Percentiles rank a stretch among this genome's conserved stretches.
Evolutionary conservation across 139 green algal species (phyloP).

Genomic region (Diplosphaera chodatii): DNA sequence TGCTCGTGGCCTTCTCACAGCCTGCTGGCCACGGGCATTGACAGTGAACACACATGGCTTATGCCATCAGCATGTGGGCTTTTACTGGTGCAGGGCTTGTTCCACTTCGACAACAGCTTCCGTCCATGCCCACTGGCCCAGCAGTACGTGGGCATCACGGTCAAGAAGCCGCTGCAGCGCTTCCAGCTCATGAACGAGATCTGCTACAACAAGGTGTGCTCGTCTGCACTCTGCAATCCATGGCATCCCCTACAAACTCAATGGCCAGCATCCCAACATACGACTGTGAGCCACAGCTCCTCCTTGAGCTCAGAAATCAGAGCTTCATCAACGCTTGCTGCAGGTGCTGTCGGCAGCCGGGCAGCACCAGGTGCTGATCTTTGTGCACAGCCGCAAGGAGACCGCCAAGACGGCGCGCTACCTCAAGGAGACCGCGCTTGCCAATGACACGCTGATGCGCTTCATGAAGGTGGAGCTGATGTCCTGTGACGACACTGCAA

Average conservation of each 20-base stretch:
- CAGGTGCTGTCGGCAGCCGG: conserved; percentile 78
- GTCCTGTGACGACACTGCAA: too few relatives aligned
- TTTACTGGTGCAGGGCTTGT: conserved; percentile 77
- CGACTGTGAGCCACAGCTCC: too few relatives aligned
- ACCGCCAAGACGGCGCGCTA: conserved; percentile 93
- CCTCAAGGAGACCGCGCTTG: conserved; percentile 76
- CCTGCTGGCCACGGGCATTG: too few relatives aligned
- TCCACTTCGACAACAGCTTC: conserved; percentile 96
- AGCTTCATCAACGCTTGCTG: too few relatives aligned
- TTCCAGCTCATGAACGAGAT: conserved; percentile 99
- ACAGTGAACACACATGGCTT: too few relatives aligned
- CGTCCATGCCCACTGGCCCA: conserved; percentile 90
- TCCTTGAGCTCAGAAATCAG: too few relatives aligned
- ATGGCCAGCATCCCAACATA: too few relatives aligned
- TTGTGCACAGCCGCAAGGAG: conserved; percentile 98
- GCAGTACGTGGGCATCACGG: conserved; percentile 92
- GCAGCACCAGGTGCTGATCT: conserved; percentile 95
- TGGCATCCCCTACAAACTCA: too few relatives aligned
- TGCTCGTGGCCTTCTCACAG: too few relatives aligned
- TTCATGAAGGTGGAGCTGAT: conserved; percentile 58
- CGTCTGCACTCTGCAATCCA: not conserved
- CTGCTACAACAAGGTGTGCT: conserved; percentile 89
- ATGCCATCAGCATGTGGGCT: too few relatives aligned
- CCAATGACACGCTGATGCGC: conserved; percentile 64
- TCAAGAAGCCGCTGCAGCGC: conserved; percentile 98